Evolutionary conservation across 2,329 filamentous ascomycete genomes (phyloP), one percentile per base, ranked within the genome.

Genomic region (Talaromyces funiculosus): DNA sequence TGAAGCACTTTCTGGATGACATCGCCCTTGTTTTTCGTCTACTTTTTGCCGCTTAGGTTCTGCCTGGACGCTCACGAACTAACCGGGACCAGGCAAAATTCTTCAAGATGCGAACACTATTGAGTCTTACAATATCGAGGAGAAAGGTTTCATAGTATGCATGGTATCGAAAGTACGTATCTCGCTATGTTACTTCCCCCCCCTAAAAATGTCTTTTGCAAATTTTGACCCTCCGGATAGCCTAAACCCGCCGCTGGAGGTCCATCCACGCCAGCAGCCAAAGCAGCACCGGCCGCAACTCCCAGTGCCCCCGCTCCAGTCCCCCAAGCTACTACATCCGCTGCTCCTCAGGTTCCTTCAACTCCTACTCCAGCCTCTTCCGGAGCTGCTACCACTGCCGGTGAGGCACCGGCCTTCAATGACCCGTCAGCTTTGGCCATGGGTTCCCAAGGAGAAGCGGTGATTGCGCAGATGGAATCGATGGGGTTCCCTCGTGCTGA

Each of bases 131-230:
- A 96, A 91, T 79, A 97, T 99, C 65, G 93, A 99, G 78, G 94
- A 97, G 84, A 99, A 97, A 83, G 94, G 94, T 38, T 99, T 97
- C 75, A 92, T 99, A 70, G 94, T 99, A 63, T 99, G 94, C 81
- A 96, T 99, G 87, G 88, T 96, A 69, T 91, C 90, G 74, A 97
- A 97, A 90, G 92, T 96, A 80, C 64, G 76, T 64, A 49, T 51
- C 29, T 33, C n/a, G n/a, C 10, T 29, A 22, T 26, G 2, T 16
- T 29, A 9, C 14, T 42, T 38, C 12, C n/a, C n/a, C n/a, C 31
- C n/a, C 7, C 14, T 12, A 14, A 33, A 31, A 18, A 18, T 12
- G n/a, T n/a, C n/a, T n/a, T 51, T 16, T 22, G 35, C 47, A n/a
- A 31, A 51, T 64, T 64, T 73, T 64, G 73, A 62, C 55, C 35